Conservation (phyloP, 495 filamentous ascomycete species). For the Hypomontagnella submonticulosa region DNA sequence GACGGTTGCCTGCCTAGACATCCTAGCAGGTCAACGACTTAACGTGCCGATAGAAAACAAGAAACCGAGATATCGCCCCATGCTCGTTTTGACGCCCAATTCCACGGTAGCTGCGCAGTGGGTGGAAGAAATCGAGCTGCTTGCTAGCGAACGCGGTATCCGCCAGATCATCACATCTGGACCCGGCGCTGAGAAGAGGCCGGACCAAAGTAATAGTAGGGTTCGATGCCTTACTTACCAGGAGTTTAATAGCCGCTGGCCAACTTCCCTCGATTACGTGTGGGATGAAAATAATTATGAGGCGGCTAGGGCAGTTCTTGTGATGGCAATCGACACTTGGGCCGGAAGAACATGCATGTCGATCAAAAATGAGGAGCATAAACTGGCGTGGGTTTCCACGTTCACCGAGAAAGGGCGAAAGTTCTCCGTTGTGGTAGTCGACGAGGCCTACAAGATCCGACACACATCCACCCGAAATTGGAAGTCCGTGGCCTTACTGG, state of each 20-base stretch:
- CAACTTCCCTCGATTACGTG: constrained; percentile 19
- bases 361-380: neutral
- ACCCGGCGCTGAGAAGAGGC: constrained; percentile 12
- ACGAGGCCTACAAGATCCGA: constrained; percentile 46
- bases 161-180: constrained; percentile 36
- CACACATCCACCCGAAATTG: constrained; percentile 26
- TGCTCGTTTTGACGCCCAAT: constrained; percentile 40
- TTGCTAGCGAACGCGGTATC: constrained; percentile 6
- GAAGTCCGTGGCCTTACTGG: constrained; percentile 37
- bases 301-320: constrained; percentile 24
- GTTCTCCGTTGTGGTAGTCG: constrained; percentile 45
- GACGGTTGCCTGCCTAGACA: constrained; percentile 35
- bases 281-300: constrained; percentile 30
- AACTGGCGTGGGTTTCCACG: constrained; percentile 24
- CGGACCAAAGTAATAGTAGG: neutral
- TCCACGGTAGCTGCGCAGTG: constrained; percentile 41
- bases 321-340: constrained; percentile 43
- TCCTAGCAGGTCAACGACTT: constrained; percentile 36
- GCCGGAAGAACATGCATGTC: constrained; percentile 33
- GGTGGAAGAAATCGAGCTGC: constrained; percentile 34
- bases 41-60: constrained; percentile 16
- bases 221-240: constrained; percentile 3
- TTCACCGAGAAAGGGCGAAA: constrained; percentile 26
- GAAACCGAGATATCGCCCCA: constrained; percentile 26
- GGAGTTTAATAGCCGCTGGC: constrained; percentile 25